Base-by-base conservation (phyloP, 768 basidiomycete genomes). In the Mycena rosella region DNA sequence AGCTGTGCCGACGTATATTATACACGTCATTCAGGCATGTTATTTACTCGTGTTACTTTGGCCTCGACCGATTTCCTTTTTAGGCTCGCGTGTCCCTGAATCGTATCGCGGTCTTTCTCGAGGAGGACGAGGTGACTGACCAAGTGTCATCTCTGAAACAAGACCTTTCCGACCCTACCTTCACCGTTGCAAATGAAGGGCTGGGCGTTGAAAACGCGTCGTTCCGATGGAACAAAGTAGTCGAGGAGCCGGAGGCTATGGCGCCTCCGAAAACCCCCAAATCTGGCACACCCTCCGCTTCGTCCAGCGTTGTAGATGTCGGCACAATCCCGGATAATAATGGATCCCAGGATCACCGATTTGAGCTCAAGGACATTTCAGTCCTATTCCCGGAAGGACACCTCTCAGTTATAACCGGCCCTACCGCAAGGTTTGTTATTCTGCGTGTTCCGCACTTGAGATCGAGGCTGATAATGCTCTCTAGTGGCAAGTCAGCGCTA, bases 401-500 rank as follows among this genome's bases (percentile, higher is more conserved):
- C 75, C 78, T 96, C 20, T 88, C 91, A 0, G 78, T 96, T 3
- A 82, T 96, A 60, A 91, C 91, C 27, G 92, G 92, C 0, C 92
- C 94, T 0, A 95, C 93, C 13, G 95, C 93, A 5, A 70, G 69
- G 69, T 70, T 15, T 24, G 60, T 62, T 11, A 4, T 13, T 6
- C 10, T 53, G 17, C 42, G 2, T n/a, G 3, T 32, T 4, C 9
- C n/a, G n/a, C n/a, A n/a, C n/a, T n/a, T n/a, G n/a, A n/a, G n/a
- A n/a, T n/a, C n/a, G n/a, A n/a, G n/a, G n/a, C 18, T 49, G 29
- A 53, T 5, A 17, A 27, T 34, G 9, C 20, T 30, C 24, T 40
- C 2, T 22, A 89, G 89, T 40, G 95, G 95, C 1, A 96, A 96
- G 80, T 93, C 91, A 0, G 93, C 94, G 0, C 77, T 95, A 2